Base-by-base conservation (phyloP, 2,329 filamentous ascomycete genomes). In the Neoscytalidium dimidiatum region DNA sequence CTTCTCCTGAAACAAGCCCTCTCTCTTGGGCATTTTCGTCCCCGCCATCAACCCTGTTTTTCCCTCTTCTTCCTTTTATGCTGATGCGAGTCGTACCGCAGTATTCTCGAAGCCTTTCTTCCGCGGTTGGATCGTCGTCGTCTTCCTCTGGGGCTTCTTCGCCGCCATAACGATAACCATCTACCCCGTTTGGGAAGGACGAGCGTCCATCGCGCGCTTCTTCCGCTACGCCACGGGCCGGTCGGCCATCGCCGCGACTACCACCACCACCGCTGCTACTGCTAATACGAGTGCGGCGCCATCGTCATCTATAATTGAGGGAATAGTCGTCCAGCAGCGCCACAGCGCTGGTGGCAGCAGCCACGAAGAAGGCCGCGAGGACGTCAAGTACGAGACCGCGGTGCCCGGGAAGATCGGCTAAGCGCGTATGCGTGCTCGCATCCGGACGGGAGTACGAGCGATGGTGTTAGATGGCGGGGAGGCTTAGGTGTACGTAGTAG, bases 91-190 rank as follows among this genome's bases (percentile, higher is more conserved):
- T n/a, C 14, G 5, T 17, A 1, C 17, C 3, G 1, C 43, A 64
- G 52, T 64, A 41, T 64, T 64, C 53, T 58, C 62, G 21, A 58
- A 58, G 9, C 44, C 62, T 23, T 64, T 64, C 62, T 64, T 64
- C 52, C 62, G 62, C 31, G 62, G 62, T 33, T 64, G 53, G 62
- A 64, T 64, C 43, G 52, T 64, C 52, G 52, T 64, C 43, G 52
- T 64, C 52, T 64, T 49, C 52, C 43, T 64, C n/a, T 64, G 62
- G 62, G 62, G 13, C 38, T 64, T 64, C 23, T 64, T 64, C 31
- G 62, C 62, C 11, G 51, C 62, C 8, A 58, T 64, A 13, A 43
- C 62, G 29, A 64, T 64, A 19, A 64, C 62, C 26, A 58, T 51
- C 52, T 64, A 64, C 28, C 62, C 62, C 19, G n/a, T 64, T 9